These are phyloP conservation scores for Juglanconis sp. DNA, from an alignment of 2,329 filamentous ascomycete species.

Conservation along the genomic window DNA sequence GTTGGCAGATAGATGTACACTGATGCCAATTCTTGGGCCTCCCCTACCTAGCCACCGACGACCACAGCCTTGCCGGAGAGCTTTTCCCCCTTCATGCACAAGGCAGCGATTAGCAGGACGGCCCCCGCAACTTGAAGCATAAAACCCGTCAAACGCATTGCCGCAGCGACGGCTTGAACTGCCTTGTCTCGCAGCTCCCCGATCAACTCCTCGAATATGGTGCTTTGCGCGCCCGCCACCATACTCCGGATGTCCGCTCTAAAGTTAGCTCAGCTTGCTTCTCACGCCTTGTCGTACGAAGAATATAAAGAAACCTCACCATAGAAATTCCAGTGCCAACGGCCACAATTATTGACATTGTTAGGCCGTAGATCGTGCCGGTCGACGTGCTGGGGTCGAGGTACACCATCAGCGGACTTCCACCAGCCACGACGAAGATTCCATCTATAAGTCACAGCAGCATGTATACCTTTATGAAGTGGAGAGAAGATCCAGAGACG, in stretches of 20 bases:
- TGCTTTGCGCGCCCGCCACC: constrained; percentile 31
- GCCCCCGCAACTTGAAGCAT: constrained; percentile 29
- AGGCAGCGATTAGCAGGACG: constrained; percentile 21
- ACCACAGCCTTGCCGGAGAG: constrained; percentile 20
- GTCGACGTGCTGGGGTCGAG: constrained; percentile 18
- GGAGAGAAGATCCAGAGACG: constrained; percentile 10
- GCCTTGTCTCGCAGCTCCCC: constrained; percentile 24
- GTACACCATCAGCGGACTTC: constrained; percentile 19
- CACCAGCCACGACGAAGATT: constrained; percentile 18
- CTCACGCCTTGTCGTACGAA: constrained; percentile 2
- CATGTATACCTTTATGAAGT: constrained; percentile 20
- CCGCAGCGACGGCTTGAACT: constrained; percentile 30
- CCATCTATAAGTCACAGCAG: constrained; percentile 21
- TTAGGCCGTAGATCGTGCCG: constrained; percentile 22
- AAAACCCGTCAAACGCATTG: constrained; percentile 31
- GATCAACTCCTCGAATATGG: constrained; percentile 27
- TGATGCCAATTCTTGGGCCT: too few relatives aligned
- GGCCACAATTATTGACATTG: constrained; percentile 16
- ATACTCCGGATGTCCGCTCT: constrained; percentile 26
- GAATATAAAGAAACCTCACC: neutral
- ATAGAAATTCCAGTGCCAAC: constrained; percentile 20
- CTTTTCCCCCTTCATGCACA: constrained; percentile 28
- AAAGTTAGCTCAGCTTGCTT: neutral
- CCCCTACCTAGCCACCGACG: neutral
- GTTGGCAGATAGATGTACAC: too few relatives aligned